These are phyloP conservation scores for Lagenidium giganteum DNA, from an alignment of 352 stramenopile species.

Conservation along the genomic window DNA sequence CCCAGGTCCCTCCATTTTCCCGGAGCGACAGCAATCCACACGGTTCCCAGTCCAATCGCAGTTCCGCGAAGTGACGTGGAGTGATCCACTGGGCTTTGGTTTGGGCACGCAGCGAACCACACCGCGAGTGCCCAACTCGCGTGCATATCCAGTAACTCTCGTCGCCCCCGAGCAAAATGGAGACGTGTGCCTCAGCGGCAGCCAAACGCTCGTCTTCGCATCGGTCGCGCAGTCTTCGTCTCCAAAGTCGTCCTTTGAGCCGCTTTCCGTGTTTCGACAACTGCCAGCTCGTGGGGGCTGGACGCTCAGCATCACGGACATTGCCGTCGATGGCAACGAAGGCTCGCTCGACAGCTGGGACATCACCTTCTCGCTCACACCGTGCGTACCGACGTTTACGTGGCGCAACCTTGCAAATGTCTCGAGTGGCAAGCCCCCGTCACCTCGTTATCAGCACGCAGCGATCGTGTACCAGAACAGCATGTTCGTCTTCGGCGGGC, in stretches of 20 bases:
- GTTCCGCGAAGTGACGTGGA: conserved; percentile 38
- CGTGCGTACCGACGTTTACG: conserved; percentile 46
- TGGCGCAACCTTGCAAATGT: conserved; percentile 40
- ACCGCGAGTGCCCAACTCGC: conserved; percentile 23
- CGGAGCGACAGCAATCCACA: conserved; percentile 34
- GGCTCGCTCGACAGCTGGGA: conserved; percentile 48
- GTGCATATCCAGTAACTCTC: conserved; percentile 48
- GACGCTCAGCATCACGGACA: conserved; percentile 52
- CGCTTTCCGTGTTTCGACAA: conserved; percentile 52
- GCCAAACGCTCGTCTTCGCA: conserved; percentile 25
- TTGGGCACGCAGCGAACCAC: conserved; percentile 25
- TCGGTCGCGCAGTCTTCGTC: conserved; percentile 14
- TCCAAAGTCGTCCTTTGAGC: conserved; percentile 21
- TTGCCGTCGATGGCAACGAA: conserved; percentile 24
- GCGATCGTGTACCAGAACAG: conserved; percentile 46
- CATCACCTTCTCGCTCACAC: conserved; percentile 40
- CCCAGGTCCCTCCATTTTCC: conserved; percentile 47
- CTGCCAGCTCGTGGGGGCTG: conserved; percentile 45
- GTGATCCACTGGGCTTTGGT: conserved; percentile 20
- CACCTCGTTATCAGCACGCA: conserved; percentile 51
- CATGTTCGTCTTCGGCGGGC: conserved; percentile 70
- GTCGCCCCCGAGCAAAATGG: conserved; percentile 30
- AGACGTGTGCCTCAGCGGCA: conserved; percentile 18
- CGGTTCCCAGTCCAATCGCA: conserved; percentile 34
- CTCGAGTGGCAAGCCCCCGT: conserved; percentile 27